Conservation (phyloP, 2,329 filamentous ascomycete genomes). For the Ophiocordyceps camponoti-rufipedis region DNA sequence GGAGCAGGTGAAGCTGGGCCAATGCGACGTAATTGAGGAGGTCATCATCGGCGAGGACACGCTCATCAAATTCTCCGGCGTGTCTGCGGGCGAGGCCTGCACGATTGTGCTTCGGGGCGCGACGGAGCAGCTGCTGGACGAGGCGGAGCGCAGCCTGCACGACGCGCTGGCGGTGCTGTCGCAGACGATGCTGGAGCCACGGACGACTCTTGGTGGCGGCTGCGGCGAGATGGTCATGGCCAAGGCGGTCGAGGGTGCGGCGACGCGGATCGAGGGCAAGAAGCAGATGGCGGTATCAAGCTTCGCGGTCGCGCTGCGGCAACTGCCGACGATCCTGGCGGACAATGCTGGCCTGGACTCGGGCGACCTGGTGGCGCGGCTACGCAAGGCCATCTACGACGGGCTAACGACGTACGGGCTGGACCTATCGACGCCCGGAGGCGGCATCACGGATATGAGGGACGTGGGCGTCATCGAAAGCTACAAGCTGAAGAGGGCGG, state of each 20-base stretch:
- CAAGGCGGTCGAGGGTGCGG: conserved; percentile 86
- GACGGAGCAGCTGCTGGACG: conserved; percentile 90
- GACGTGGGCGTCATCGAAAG: conserved; percentile 91
- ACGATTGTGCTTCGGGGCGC: conserved; percentile 93
- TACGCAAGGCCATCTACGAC: conserved; percentile 88
- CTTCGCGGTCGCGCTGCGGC: conserved; percentile 76
- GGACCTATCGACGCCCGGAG: conserved; percentile 75
- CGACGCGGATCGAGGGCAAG: conserved; percentile 90
- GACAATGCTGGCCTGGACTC: conserved; percentile 96
- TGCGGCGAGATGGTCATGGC: conserved; percentile 99
- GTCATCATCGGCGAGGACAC: conserved; percentile 97
- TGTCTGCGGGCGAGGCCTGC: conserved; percentile 84
- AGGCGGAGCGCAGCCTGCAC: conserved; percentile 89
- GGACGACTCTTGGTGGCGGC: conserved; percentile 84
- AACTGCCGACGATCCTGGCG: conserved; percentile 88
- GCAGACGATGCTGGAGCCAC: conserved; percentile 87
- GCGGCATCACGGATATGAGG: conserved; percentile 88
- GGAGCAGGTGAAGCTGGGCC: conserved; percentile 87
- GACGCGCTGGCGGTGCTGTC: conserved; percentile 92
- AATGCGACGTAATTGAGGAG: conserved; percentile 92
- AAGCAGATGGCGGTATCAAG: conserved; percentile 84
- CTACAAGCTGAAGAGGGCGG: conserved; percentile 97
- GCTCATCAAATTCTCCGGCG: conserved; percentile 91
- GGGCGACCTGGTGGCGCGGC: conserved; percentile 75
- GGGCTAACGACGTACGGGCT: conserved; percentile 84